Evolutionary conservation across 2,329 filamentous ascomycete genomes (phyloP), one percentile per base, ranked within the genome.

Genomic region (Pseudofabraea citricarpa): DNA sequence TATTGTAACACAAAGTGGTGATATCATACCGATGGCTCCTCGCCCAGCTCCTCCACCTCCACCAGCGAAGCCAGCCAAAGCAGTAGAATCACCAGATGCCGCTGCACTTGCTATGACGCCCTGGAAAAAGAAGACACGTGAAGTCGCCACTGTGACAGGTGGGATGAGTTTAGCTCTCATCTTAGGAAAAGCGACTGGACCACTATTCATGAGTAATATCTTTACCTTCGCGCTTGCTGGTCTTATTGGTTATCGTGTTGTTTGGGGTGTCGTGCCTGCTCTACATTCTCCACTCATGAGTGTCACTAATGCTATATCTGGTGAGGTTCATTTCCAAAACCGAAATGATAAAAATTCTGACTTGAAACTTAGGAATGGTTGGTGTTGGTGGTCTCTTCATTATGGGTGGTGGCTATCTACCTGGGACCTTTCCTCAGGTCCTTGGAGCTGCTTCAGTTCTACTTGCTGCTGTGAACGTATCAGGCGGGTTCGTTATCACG

Each of bases 221-320:
- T 91, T 95, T 59, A 90, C 86, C 0, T 93, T 93, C 63, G 82
- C 84, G 13, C 71, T 95, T 36, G 87, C 90, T 37, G 87, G 87
- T 55, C 69, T 95, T 21, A 89, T 95, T 50, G 90, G 89, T 6
- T 95, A 95, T 59, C 79, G 89, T 38, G 87, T 87, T 5, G 87
- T 95, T 19, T 95, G 89, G 89, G 88, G 88, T 41, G 89, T 95
- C 10, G 70, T 73, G 0, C 89, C 89, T 6, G 87, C 89, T 26
- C 72, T 95, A 5, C 90, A 95, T 63, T 91, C 87, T 2, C 90
- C 89, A 1, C 69, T 95, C 5, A 95, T 95, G 90, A 90, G 85
- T 54, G 89, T 94, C 26, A 95, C 90, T 6, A 95, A 95, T 61
- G 90, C 90, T 21, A 95, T 95, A 55, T 93, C 87, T 23, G 88